Percentiles rank a stretch among this genome's conserved stretches.
Conservation (phyloP, 257 asterid species). For the Hygrophila difformis region DNA sequence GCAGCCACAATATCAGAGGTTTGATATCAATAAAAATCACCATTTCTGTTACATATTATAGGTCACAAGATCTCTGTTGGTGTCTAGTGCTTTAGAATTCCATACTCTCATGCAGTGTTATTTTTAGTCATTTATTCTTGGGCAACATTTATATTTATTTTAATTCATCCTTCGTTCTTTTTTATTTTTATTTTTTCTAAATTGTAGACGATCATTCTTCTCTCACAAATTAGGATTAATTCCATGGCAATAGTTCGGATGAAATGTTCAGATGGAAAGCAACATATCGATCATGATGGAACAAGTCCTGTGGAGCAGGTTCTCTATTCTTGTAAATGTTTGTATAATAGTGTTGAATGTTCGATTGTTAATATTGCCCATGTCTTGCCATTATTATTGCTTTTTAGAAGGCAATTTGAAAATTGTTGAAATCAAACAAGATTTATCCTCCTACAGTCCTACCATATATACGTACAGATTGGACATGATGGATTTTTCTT, state of each 20-base stretch:
- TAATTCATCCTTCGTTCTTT: conserved; percentile 1
- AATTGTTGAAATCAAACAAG: background rate
- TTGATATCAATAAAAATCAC: conserved; percentile 9
- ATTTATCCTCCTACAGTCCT: background rate
- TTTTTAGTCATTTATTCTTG: background rate
- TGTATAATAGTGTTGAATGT: background rate
- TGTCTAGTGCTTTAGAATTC: background rate
- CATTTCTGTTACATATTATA: background rate
- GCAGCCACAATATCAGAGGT: conserved; percentile 57
- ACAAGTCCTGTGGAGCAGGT: conserved; percentile 81
- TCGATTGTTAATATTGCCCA: no score
- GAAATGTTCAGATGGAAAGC: conserved; percentile 45
- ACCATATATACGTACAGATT: no score
- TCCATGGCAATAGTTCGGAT: conserved; percentile 82
- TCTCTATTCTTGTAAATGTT: conserved; percentile 8
- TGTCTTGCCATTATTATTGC: no score
- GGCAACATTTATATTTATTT: background rate
- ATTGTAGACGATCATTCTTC: conserved; percentile 61
- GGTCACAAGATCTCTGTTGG: background rate
- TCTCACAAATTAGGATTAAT: conserved; percentile 74
- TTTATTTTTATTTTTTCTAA: background rate
- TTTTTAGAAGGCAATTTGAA: background rate
- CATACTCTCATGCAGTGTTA: background rate
- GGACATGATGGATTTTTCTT: background rate
- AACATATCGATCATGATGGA: conserved; percentile 26